Evolutionary conservation across 441 rosid genomes (phyloP).

Genomic region (Pelargonium cotyledonis): DNA sequence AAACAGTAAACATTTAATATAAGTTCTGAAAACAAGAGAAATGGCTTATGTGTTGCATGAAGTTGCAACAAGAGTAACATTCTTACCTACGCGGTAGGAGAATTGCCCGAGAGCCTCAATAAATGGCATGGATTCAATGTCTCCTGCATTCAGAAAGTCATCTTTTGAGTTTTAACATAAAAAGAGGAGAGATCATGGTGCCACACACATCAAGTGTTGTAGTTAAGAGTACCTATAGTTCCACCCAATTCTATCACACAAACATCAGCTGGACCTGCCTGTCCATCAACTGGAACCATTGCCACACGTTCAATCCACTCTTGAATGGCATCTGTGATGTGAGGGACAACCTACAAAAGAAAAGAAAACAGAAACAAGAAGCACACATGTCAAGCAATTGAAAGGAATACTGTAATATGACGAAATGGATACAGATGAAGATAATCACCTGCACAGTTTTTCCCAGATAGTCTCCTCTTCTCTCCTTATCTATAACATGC

Average conservation of each 20-base stretch:
- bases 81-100: not conserved
- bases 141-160: not conserved
- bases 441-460: not conserved
- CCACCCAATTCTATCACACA: slow-evolving; percentile 4
- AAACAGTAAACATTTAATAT: not conserved
- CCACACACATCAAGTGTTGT: not conserved
- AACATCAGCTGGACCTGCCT: not conserved
- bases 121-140: slow-evolving; percentile 1
- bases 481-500: not conserved
- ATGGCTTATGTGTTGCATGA: not conserved
- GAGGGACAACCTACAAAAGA: not conserved
- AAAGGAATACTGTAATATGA: not conserved
- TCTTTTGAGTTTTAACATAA: not conserved
- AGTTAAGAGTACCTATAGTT: not conserved
- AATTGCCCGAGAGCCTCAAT: slow-evolving; percentile 4
- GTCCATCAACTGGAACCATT: not conserved
- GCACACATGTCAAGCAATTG: not conserved
- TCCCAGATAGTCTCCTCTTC: not conserved
- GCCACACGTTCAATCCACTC: not conserved
- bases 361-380: not conserved
- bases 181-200: not conserved
- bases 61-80: not conserved
- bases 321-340: not conserved
- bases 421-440: not conserved
- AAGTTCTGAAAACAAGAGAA: not conserved